phyloP scores from a whole-genome alignment of 2,329 filamentous ascomycete genomes.

The Cryphonectria parasitica region DNA sequence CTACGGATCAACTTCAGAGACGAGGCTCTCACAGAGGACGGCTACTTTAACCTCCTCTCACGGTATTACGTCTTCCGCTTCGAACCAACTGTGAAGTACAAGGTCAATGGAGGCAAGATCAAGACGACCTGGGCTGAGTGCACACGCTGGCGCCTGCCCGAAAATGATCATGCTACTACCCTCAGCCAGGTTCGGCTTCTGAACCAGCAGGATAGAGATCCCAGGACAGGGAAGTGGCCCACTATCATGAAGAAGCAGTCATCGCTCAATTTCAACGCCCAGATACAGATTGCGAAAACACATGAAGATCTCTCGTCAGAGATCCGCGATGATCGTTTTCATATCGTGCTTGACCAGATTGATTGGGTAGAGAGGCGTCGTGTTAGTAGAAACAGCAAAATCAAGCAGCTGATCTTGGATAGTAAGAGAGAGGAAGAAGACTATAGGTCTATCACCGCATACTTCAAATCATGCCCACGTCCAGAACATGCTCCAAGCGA shows the following conservation, averaged over 20 bases:
- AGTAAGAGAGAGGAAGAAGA: constrained; percentile 40
- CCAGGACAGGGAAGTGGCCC: constrained; percentile 43
- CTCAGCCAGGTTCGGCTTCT: constrained; percentile 44
- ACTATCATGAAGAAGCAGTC: constrained; percentile 24
- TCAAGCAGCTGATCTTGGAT: constrained; percentile 14
- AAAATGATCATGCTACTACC: constrained; percentile 44
- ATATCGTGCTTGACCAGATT: constrained; percentile 49
- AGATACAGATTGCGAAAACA: constrained; percentile 47
- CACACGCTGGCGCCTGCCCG: constrained; percentile 38
- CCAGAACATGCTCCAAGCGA: constrained; percentile 29
- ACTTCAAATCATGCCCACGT: constrained; percentile 48
- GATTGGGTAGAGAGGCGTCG: constrained; percentile 41
- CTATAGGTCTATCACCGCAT: constrained; percentile 48
- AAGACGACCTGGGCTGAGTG: constrained; percentile 48
- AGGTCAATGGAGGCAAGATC: constrained; percentile 41
- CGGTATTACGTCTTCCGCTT: constrained; percentile 45
- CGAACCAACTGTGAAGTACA: constrained; percentile 38
- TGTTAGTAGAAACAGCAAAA: constrained; percentile 18
- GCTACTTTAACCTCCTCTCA: constrained; percentile 46
- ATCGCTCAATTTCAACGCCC: constrained; percentile 41
- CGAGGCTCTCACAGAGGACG: constrained; percentile 42
- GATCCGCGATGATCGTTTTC: constrained; percentile 45
- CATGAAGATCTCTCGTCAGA: constrained; percentile 39
- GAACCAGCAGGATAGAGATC: constrained; percentile 42
- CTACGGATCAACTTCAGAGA: constrained; percentile 43